A percentile compares a stretch with the other conserved stretches of the same genome.
These are phyloP conservation scores for Stemphylium beticola DNA, from an alignment of 2,329 filamentous ascomycete species.

Conservation along the genomic window DNA sequence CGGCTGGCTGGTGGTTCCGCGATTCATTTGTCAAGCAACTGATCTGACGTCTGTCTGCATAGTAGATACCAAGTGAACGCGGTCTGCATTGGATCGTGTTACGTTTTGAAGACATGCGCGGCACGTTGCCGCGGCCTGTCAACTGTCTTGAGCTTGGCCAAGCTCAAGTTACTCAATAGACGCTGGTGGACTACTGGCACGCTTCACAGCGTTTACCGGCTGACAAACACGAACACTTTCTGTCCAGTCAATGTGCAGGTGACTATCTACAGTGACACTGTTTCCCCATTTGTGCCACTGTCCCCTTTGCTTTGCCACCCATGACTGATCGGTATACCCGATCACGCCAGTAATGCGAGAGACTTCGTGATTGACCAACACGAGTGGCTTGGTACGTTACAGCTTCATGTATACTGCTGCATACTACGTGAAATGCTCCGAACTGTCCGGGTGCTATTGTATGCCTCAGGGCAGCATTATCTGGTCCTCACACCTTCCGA, in stretches of 20 bases:
- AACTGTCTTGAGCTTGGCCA: conserved; percentile 9
- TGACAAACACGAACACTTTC: not conserved
- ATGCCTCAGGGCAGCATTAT: not conserved
- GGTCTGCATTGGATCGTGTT: not conserved
- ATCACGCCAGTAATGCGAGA: not conserved
- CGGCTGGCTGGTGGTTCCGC: not conserved
- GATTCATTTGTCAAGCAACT: not conserved
- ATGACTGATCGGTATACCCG: conserved; percentile 1
- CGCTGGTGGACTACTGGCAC: conserved; percentile 3
- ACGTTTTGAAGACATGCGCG: not conserved
- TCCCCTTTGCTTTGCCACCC: not conserved
- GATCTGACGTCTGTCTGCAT: not conserved
- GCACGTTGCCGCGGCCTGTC: conserved; percentile 16
- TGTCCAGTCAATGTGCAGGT: not conserved
- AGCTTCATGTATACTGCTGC: not conserved
- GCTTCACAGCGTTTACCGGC: conserved; percentile 12
- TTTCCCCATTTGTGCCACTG: conserved; percentile 2
- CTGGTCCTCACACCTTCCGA: too few relatives aligned
- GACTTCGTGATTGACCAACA: not conserved
- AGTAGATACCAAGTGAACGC: not conserved
- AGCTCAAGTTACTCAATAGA: conserved; percentile 8
- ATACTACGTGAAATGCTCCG: not conserved
- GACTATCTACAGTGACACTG: not conserved
- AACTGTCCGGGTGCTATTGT: not conserved
- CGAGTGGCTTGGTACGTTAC: not conserved